Evolutionary conservation across 2,329 filamentous ascomycete genomes (phyloP).

Genomic region (Fusarium sp.): DNA sequence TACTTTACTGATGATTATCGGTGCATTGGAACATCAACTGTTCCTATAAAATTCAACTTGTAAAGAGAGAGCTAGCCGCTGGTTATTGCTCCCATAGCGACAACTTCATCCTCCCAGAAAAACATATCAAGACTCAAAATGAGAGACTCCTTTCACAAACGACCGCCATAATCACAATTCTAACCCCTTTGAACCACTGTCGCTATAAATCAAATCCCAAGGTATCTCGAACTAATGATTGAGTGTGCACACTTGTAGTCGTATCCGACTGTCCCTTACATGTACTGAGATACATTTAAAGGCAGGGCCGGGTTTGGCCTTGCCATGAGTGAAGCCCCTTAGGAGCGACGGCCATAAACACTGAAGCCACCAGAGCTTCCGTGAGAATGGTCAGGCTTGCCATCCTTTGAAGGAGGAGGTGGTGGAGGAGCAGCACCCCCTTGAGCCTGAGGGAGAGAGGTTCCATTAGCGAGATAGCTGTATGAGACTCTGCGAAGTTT

Average conservation of each 20-base stretch:
- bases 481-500: conserved; percentile 41
- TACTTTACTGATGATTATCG: neutral
- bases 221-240: conserved; percentile 31
- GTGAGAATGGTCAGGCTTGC: conserved; percentile 22
- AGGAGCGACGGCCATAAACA: conserved; percentile 19
- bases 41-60: neutral
- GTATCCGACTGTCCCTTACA: conserved; percentile 25
- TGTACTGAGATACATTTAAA: conserved; percentile 40
- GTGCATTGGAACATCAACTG: neutral
- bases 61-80: conserved; percentile 11
- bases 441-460: conserved; percentile 10
- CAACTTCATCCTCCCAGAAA: neutral
- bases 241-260: conserved; percentile 32
- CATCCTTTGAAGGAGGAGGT: conserved; percentile 26
- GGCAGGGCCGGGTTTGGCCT: neutral
- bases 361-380: conserved; percentile 29
- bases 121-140: conserved; percentile 5
- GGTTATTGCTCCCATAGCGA: conserved; percentile 1
- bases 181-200: neutral
- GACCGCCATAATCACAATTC: conserved; percentile 3
- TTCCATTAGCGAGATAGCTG: conserved; percentile 29
- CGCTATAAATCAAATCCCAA: conserved; percentile 16
- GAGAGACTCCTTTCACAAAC: conserved; percentile 15
- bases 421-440: conserved; percentile 25
- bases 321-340: neutral